Percentiles rank a stretch among this genome's conserved stretches.
Evolutionary conservation across 805 yeast species (phyloP).

Genomic region (Saccharomycodes ludwigii): DNA sequence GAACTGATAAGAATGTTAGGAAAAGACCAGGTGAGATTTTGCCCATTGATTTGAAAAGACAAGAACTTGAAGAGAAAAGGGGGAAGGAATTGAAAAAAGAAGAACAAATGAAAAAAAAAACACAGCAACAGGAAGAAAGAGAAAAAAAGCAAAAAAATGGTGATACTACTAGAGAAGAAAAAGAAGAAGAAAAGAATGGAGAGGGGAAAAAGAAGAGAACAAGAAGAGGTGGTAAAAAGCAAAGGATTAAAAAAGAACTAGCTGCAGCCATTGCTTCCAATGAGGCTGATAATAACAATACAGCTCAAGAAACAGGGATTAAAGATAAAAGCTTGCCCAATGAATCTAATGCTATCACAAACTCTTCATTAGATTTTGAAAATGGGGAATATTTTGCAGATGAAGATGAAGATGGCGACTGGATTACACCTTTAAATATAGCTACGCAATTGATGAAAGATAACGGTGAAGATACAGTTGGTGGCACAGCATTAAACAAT

Average conservation of each 20-base stretch:
- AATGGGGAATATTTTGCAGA: slow-evolving; percentile 31
- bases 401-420: slow-evolving; percentile 69
- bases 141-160: slow-evolving; percentile 1
- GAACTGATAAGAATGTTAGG: slow-evolving; percentile 63
- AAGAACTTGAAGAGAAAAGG: slow-evolving; percentile 9
- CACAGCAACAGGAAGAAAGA: slow-evolving; percentile 11
- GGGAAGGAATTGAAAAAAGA: slow-evolving; percentile 7
- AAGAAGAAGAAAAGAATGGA: slow-evolving; percentile 5
- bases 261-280: slow-evolving; percentile 17
- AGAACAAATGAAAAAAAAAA: slow-evolving; percentile 8
- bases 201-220: slow-evolving; percentile 29
- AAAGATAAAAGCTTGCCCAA: slow-evolving; percentile 1
- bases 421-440: slow-evolving; percentile 89
- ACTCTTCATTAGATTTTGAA: background rate
- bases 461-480: slow-evolving; percentile 40
- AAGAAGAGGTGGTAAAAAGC: slow-evolving; percentile 57
- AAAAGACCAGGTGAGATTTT: slow-evolving; percentile 53
- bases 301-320: slow-evolving; percentile 1
- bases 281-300: slow-evolving; percentile 6
- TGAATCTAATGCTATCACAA: background rate
- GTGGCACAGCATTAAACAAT: slow-evolving; percentile 18
- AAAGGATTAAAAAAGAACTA: slow-evolving; percentile 44
- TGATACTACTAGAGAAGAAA: slow-evolving; percentile 5
- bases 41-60: slow-evolving; percentile 13
- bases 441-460: slow-evolving; percentile 59